Evolutionary conservation across 176 grass and related monocot species (phyloP), one percentile per base, ranked within the genome.

Genomic region (Leersia perrieri): DNA sequence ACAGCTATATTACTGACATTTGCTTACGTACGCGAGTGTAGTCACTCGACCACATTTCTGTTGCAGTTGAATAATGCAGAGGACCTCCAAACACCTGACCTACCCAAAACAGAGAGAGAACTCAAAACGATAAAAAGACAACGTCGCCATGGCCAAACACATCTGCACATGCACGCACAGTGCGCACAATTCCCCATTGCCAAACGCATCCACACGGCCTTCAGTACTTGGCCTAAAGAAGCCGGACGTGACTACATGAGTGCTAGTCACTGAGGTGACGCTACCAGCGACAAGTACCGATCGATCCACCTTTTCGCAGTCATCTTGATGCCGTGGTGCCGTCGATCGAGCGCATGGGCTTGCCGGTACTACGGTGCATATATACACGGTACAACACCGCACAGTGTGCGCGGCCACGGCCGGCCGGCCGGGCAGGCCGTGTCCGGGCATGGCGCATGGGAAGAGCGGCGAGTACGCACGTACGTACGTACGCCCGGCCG

Each of bases 271-370:
- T 41, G 60, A 47, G 60, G 58, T 70, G 74, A 79, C 47, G 11
- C 14, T 81, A 79, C 68, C 34, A 28, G 61, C 12, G 57, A 73
- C 33, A 79, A 78, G 86, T 79, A 83, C 60, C 42, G 6, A 75
- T 70, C 70, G 68, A 63, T 70, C 79, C 51, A 55, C 67, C 34
- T 66, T 78, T 83, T 18, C 10, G 64, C 77, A 57, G 44, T 47
- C 40, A 63, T n/a, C 49, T 53, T 20, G 68, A 60, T 65, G 53
- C 49, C 51, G 60, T 73, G n/a, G n/a, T n/a, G n/a, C n/a, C n/a
- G n/a, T n/a, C n/a, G n/a, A n/a, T n/a, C 66, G 41, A 40, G 66
- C 41, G 40, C 72, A 33, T 87, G 53, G 75, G 63, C 63, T 25
- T 31, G 63, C 39, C 79, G 26, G 65, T 14, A 68, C 42, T 16